Evolutionary conservation across 2,329 filamentous ascomycete genomes (phyloP).

Genomic region (Sarocladium kiliense): DNA sequence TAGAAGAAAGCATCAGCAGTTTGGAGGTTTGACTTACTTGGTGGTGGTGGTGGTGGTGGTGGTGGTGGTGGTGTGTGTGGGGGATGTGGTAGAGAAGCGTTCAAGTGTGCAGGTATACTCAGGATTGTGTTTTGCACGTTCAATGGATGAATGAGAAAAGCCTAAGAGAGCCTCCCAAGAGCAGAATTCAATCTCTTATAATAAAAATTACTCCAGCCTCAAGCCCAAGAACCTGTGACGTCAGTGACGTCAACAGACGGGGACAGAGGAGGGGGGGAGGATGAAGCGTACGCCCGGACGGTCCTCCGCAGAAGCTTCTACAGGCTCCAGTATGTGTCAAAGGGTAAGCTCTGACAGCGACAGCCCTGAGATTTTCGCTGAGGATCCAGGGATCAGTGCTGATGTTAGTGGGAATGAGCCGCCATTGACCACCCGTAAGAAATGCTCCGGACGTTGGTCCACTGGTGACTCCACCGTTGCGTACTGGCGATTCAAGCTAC

Average conservation of each 20-base stretch:
- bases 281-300: not conserved
- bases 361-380: not conserved
- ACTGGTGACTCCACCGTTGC: not conserved
- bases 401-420: too few relatives aligned
- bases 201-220: not conserved
- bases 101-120: not conserved
- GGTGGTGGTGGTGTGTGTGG: slow-evolving; percentile 1
- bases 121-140: not conserved
- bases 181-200: not conserved
- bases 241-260: slow-evolving; percentile 14
- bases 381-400: not conserved
- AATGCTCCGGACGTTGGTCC: slow-evolving; percentile 11
- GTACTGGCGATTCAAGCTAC: not conserved
- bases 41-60: too few relatives aligned
- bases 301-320: slow-evolving; percentile 2
- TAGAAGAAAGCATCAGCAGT: too few relatives aligned
- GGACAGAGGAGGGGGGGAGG: not conserved
- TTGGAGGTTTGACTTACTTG: too few relatives aligned
- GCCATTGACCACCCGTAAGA: not conserved
- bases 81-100: not conserved
- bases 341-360: not conserved
- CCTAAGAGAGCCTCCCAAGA: too few relatives aligned
- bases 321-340: not conserved
- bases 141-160: not conserved
- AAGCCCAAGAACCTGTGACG: slow-evolving; percentile 4